A percentile compares a stretch with the other conserved stretches of the same genome.
phyloP scores from a whole-genome alignment of 163 green algal species.

The Scenedesmus sp. region DNA sequence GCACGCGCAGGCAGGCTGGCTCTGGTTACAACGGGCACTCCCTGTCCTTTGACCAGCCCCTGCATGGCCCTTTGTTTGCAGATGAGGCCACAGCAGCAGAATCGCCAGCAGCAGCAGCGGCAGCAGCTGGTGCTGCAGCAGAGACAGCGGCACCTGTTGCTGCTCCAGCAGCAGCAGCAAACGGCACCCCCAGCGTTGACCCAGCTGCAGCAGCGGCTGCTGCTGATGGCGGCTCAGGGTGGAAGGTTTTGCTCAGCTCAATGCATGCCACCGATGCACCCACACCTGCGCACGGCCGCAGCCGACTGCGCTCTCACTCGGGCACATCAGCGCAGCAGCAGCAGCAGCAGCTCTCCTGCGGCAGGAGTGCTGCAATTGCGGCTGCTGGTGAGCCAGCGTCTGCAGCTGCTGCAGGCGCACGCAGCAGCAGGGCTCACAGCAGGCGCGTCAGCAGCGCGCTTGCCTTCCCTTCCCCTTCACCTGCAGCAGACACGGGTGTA shows the following conservation, averaged over 20 bases:
- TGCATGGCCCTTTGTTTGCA: slow-evolving; percentile 3
- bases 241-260: slow-evolving; percentile 31
- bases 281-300: slow-evolving; percentile 10
- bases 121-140: background rate
- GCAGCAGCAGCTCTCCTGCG: background rate
- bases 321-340: background rate
- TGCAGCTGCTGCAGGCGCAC: background rate
- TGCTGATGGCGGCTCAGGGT: slow-evolving; percentile 6
- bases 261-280: slow-evolving; percentile 33
- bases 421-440: background rate
- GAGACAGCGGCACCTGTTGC: background rate
- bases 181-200: background rate
- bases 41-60: slow-evolving; percentile 31
- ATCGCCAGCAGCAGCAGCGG: background rate
- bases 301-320: background rate
- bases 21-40: background rate
- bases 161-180: background rate
- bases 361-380: background rate
- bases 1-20: slow-evolving; percentile 7
- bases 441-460: background rate
- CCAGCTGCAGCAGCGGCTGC: background rate
- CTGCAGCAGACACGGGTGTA: background rate
- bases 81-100: background rate
- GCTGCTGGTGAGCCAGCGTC: background rate
- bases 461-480: background rate